Conservation (phyloP, 2,329 filamentous ascomycete species). For the Amphichorda felina region DNA sequence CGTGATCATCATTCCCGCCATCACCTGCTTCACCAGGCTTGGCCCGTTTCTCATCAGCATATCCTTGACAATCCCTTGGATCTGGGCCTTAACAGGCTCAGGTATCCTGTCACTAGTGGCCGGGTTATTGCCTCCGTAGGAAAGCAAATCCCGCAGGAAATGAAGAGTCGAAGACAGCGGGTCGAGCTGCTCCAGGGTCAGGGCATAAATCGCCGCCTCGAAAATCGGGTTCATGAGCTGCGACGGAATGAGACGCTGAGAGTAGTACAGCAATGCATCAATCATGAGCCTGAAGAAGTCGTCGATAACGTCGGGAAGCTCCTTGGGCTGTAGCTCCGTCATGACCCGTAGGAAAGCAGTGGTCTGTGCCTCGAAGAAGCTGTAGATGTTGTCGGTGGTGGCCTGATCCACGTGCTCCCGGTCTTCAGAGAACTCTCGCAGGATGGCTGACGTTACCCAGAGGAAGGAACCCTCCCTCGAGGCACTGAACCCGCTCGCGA, state of each 20-base stretch:
- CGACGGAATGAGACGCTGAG: slow-evolving; percentile 70
- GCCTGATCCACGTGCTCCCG: slow-evolving; percentile 69
- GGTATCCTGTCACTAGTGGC: slow-evolving; percentile 47
- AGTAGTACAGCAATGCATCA: slow-evolving; percentile 88
- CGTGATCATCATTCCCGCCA: slow-evolving; percentile 98
- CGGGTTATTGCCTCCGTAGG: slow-evolving; percentile 70
- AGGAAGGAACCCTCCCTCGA: slow-evolving; percentile 93
- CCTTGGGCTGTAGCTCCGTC: slow-evolving; percentile 63
- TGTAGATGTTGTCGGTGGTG: slow-evolving; percentile 82
- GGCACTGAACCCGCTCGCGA: slow-evolving; percentile 71
- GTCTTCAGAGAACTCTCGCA: slow-evolving; percentile 90
- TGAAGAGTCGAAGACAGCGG: slow-evolving; percentile 86
- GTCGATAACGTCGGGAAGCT: slow-evolving; percentile 78
- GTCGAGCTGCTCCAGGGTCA: slow-evolving; percentile 83
- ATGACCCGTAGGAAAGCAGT: slow-evolving; percentile 81
- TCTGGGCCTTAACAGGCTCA: slow-evolving; percentile 50
- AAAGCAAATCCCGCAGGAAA: slow-evolving; percentile 83
- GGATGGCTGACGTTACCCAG: slow-evolving; percentile 93
- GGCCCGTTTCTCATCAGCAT: slow-evolving; percentile 63
- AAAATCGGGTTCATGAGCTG: slow-evolving; percentile 72
- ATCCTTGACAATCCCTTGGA: slow-evolving; percentile 61
- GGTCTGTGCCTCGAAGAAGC: slow-evolving; percentile 89
- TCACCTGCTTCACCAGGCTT: slow-evolving; percentile 70
- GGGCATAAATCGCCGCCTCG: slow-evolving; percentile 72
- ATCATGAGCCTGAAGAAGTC: slow-evolving; percentile 92